Base-by-base conservation (phyloP, 352 stramenopile species). In the Globisporangium ultimum region DNA sequence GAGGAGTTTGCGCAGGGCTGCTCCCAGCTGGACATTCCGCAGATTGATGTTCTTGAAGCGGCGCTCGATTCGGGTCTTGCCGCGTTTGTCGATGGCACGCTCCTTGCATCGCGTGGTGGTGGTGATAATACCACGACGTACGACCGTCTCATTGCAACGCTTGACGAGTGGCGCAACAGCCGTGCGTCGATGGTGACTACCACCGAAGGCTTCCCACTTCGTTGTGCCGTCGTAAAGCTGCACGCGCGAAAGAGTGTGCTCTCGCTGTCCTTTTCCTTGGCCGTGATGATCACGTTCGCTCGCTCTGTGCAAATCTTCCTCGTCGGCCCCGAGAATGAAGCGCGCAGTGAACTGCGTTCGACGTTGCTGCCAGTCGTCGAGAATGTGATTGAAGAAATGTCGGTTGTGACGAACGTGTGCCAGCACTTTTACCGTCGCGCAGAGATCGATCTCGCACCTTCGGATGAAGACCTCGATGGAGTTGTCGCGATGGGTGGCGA, bases 401-500 rank as follows among this genome's bases (percentile, higher is more conserved):
- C 74, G 0, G 71, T 71, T 8, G 47, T 86, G 18, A 42, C 82
- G 32, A 86, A 71, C 43, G 66, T 87, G 18, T 71, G 68, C 1
- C 82, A 88, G 50, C 62, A 87, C 48, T 74, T 92, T 41, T 74
- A 87, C 61, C 78, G 80, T 21, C 79, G 80, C 21, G 72, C 71
- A 8, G 82, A 92, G 48, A 86, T 92, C 18, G 83, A 92, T 55
- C 55, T 92, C 11, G 76, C 74, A 3, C 61, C 76, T 46, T 79
- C 78, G 12, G 76, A 89, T 34, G 81, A 92, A 9, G 82, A 92
- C 52, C 53, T 89, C 15, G 81, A 90, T 24, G 79, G 78, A 12
- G 66, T 82, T 0, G 68, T 87, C 14, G 82, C 81, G 24, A 71
- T 81, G 1, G 80, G 80, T 18, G 81, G 84, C 21, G 82, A 89